Base-by-base conservation (phyloP, 1,139 yeast species). In the Ogataea hybrid region DNA sequence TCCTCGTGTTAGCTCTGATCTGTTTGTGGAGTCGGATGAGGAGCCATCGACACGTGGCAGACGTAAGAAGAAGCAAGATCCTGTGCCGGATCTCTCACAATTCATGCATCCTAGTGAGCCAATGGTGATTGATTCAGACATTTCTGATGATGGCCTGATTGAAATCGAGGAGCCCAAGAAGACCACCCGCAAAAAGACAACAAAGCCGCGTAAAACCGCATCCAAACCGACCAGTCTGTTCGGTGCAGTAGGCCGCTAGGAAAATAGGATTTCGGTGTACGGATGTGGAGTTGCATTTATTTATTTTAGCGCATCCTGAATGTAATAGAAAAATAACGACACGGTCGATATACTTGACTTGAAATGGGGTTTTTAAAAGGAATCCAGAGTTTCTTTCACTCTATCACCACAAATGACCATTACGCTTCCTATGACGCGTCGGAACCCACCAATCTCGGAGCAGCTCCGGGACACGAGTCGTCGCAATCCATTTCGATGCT, bases 341-440 rank as follows among this genome's bases (percentile, higher is more conserved):
- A 34, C 41, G 41, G 41, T 38, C 28, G 23, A 32, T 12, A 21
- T 9, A 22, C 3, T 20, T 14, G 17, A 8, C 6, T 8, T 9
- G 22, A 33, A n/a, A 57, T 57, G 61, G 58, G 60, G n/a, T 42
- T 59, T 14, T 41, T 58, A 17, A 54, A 48, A 20, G 54, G 52
- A 31, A 48, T 63, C 20, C 57, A 62, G 43, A 71, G 79, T 28
- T 76, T 77, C 52, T 63, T 76, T 45, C 80, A 77, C 53, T 75
- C 80, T 28, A 69, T 78, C 33, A 77, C 82, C 11, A 78, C 84
- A 3, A 75, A 74, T n/a, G 83, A 78, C 53, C 83, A 78, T 58
- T 78, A 78, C 56, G 84, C 84, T 21, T 73, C 57, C 71, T 74
- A 50, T 65, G 76, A 39, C 12, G 44, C 43, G 16, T 31, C 38